Conservation (phyloP, 495 filamentous ascomycete species). For the Aspergillus avenaceus region DNA sequence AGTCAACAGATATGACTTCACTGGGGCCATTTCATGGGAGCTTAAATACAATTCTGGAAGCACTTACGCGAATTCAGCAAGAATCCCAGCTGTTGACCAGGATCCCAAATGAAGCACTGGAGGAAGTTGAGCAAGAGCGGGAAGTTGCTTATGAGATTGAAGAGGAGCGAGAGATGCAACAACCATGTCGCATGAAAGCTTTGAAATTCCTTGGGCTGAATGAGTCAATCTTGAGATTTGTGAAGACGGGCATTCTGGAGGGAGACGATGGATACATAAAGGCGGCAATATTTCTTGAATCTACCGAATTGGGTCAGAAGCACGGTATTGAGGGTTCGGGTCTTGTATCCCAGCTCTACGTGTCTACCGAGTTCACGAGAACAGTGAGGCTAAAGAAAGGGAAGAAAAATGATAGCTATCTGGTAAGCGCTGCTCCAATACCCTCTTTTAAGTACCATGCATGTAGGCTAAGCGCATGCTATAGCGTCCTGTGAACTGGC, state of each 20-base stretch:
- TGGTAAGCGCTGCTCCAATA: conserved; percentile 31
- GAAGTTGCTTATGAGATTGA: conserved; percentile 27
- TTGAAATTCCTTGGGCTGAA: conserved; percentile 31
- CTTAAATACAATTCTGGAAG: conserved; percentile 17
- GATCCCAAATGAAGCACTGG: conserved; percentile 26
- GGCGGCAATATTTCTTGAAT: conserved; percentile 27
- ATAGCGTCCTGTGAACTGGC: conserved; percentile 46
- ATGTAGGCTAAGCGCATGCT: neutral
- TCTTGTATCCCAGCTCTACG: conserved; percentile 22
- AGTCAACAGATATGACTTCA: too few species aligned
- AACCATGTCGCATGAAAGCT: conserved; percentile 32
- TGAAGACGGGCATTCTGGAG: conserved; percentile 28
- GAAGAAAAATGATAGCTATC: conserved; percentile 30
- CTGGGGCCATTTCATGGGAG: neutral
- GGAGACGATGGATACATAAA: conserved; percentile 13
- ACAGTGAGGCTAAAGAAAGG: conserved; percentile 24
- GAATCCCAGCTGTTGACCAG: neutral
- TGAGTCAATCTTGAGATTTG: conserved; percentile 32
- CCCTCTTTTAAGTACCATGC: neutral
- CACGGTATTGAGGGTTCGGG: conserved; percentile 19
- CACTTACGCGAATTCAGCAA: conserved; percentile 16
- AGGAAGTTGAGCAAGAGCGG: conserved; percentile 53
- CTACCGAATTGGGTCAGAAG: conserved; percentile 30
- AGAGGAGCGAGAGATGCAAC: conserved; percentile 36
- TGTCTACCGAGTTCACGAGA: conserved; percentile 36